Conservation (phyloP, 2,329 filamentous ascomycete genomes). For the Ciborinia camelliae region DNA sequence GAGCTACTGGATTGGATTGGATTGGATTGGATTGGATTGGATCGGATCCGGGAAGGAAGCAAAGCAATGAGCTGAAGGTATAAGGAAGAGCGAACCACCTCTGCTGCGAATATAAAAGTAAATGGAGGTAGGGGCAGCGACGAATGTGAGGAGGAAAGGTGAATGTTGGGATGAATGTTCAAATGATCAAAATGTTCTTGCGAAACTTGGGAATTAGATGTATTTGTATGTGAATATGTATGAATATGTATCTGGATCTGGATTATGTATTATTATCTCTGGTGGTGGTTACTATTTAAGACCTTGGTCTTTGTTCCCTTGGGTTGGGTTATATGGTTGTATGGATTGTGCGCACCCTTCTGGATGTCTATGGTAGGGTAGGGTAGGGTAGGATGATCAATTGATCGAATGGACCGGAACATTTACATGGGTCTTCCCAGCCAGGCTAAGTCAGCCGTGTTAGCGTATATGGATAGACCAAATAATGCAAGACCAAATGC, state of each 20-base stretch:
- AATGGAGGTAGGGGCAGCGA: not conserved
- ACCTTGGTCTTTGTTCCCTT: not conserved
- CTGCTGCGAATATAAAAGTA: not conserved
- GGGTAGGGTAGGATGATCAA: not conserved
- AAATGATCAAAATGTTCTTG: too few relatives aligned
- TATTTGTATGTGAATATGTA: not conserved
- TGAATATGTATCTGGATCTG: not conserved
- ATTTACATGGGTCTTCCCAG: not conserved
- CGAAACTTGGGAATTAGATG: too few relatives aligned
- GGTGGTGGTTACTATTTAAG: too few relatives aligned
- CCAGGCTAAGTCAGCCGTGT: not conserved
- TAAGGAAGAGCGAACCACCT: not conserved
- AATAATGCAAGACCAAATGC: too few relatives aligned
- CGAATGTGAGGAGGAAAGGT: not conserved
- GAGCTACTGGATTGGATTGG: slow-evolving; percentile 15
- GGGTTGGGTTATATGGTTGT: not conserved
- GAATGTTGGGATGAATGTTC: slow-evolving; percentile 11
- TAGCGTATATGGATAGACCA: too few relatives aligned
- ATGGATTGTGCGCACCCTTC: not conserved
- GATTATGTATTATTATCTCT: too few relatives aligned
- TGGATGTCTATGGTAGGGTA: not conserved
- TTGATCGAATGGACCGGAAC: not conserved
- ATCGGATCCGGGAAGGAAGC: slow-evolving; percentile 7
- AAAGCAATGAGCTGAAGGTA: not conserved
- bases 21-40: too few relatives aligned